A percentile compares a stretch with the other conserved stretches of the same genome.
Conservation (phyloP, 805 yeast genomes). For the Helenozyma baotianmanensis region DNA sequence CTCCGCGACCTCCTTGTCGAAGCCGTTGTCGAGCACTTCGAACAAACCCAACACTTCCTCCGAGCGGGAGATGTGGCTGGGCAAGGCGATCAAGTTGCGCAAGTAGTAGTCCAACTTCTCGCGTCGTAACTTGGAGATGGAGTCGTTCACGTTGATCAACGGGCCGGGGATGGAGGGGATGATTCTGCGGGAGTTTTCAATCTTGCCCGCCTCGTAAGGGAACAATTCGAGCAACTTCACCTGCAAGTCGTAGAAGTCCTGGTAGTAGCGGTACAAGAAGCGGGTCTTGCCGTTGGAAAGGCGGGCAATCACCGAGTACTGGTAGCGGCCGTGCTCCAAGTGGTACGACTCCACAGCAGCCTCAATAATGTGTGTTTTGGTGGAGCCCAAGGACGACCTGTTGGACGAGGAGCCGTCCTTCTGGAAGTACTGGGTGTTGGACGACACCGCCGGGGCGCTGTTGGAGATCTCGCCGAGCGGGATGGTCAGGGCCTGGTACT, state of each 20-base stretch:
- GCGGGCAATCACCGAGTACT: constrained; percentile 72
- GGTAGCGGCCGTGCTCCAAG: constrained; percentile 80
- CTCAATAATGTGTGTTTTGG: constrained; percentile 40
- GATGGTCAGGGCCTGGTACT: constrained; percentile 85
- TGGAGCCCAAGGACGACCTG: constrained; percentile 28
- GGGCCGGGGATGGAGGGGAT: constrained; percentile 97
- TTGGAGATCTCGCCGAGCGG: constrained; percentile 52
- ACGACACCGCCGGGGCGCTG: constrained; percentile 25
- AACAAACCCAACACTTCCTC: constrained; percentile 68
- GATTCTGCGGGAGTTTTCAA: constrained; percentile 68
- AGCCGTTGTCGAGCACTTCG: constrained; percentile 52
- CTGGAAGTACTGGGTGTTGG: constrained; percentile 36
- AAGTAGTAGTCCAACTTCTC: constrained; percentile 52
- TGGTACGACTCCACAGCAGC: constrained; percentile 79
- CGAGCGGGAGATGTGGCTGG: constrained; percentile 68
- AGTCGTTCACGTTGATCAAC: constrained; percentile 81
- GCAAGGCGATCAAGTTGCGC: constrained; percentile 61
- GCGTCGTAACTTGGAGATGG: constrained; percentile 49
- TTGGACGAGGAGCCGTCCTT: constrained; percentile 18
- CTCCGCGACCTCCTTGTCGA: constrained; percentile 49
- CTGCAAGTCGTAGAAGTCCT: constrained; percentile 93
- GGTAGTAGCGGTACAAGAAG: constrained; percentile 81
- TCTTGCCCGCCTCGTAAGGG: constrained; percentile 91
- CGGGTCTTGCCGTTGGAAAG: constrained; percentile 66
- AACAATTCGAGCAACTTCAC: constrained; percentile 74